A percentile compares a stretch with the other conserved stretches of the same genome.
phyloP scores from a whole-genome alignment of 1,284 basidiomycete species.

The Papiliotrema flavescens region DNA sequence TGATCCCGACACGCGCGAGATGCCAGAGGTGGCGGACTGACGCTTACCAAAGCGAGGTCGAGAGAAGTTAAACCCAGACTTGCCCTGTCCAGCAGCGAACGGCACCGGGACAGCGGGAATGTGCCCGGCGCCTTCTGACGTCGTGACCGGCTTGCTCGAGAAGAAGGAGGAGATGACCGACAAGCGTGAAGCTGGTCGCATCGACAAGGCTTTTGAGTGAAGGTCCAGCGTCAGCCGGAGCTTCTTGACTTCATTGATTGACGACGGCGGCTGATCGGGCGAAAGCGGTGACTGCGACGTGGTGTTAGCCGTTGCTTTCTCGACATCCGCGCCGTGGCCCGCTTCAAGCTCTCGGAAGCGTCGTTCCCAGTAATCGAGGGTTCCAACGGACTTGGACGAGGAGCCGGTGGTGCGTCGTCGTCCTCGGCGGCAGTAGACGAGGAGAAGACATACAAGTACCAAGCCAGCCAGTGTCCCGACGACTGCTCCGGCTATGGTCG shows the following conservation, averaged over 20 bases:
- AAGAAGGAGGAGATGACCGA: slow-evolving; percentile 6
- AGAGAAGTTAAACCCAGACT: slow-evolving; percentile 1
- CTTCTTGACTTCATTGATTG: slow-evolving; percentile 4
- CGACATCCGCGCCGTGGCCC: not conserved
- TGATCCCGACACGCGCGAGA: not conserved
- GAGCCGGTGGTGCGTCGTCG: not conserved
- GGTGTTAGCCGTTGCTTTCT: too few species aligned
- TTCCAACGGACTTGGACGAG: not conserved
- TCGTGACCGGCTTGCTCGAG: not conserved
- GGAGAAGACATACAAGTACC: not conserved
- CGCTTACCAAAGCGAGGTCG: slow-evolving; percentile 1
- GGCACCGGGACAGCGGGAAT: too few species aligned
- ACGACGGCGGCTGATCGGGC: not conserved
- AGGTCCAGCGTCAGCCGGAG: slow-evolving; percentile 4
- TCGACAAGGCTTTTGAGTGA: not conserved
- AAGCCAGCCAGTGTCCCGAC: not conserved
- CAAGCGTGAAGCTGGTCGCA: not conserved
- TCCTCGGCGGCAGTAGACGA: not conserved
- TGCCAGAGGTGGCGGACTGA: not conserved
- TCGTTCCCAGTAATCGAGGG: slow-evolving; percentile 7
- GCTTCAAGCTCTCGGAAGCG: slow-evolving; percentile 9
- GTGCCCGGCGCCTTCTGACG: not conserved
- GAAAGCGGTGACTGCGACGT: too few species aligned
- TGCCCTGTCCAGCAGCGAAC: not conserved
- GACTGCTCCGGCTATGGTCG: not conserved